Evolutionary conservation across 164 flowering plant genomes (phyloP).

Genomic region (Stephania cephalantha): DNA sequence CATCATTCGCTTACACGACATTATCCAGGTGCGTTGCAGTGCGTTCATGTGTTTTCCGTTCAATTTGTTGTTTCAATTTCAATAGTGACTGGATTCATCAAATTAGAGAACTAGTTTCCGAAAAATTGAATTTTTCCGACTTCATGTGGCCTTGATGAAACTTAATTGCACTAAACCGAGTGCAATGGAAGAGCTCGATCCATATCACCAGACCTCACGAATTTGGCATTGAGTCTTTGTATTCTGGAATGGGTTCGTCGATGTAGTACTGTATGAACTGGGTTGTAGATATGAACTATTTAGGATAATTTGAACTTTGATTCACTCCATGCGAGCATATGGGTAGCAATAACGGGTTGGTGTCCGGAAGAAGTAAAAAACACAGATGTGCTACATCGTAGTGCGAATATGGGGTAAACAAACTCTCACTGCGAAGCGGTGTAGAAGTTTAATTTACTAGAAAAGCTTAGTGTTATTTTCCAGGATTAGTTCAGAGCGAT

Average conservation of each 20-base stretch:
- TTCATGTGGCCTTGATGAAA: not conserved
- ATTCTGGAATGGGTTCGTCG: no score
- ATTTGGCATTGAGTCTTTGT: no score
- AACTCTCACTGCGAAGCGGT: not conserved
- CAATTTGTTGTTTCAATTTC: not conserved
- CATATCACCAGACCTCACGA: no score
- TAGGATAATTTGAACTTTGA: no score
- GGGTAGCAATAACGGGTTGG: not conserved
- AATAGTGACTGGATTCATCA: not conserved
- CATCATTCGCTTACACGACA: slow-evolving; percentile 77
- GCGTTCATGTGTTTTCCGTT: not conserved
- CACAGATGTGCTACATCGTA: not conserved
- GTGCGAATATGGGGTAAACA: not conserved
- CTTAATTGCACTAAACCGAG: no score
- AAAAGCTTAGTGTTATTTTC: not conserved
- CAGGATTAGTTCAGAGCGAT: not conserved
- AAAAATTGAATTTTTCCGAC: not conserved
- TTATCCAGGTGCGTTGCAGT: slow-evolving; percentile 56
- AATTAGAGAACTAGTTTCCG: not conserved
- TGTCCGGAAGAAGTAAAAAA: not conserved
- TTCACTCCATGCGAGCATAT: not conserved
- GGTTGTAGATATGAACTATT: no score
- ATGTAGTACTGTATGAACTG: no score
- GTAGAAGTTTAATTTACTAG: not conserved
- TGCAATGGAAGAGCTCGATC: no score